Evolutionary conservation across 2,329 filamentous ascomycete species (phyloP).

Genomic region (Chrysoporthe deuterocubensis): DNA sequence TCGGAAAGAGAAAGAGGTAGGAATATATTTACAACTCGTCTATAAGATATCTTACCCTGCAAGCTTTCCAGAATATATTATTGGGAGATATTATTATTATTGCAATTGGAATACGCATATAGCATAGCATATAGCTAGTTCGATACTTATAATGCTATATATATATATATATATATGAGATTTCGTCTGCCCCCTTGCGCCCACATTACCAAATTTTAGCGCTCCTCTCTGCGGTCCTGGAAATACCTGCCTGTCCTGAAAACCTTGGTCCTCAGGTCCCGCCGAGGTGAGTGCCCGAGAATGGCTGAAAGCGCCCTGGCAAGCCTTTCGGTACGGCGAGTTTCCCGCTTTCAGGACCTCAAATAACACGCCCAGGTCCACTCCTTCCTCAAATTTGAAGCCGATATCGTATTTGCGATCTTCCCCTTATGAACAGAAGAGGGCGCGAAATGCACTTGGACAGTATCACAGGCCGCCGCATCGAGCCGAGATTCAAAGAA

Average conservation of each 20-base stretch:
- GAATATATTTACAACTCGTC: too few relatives aligned
- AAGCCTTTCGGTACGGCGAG: conserved; percentile 42
- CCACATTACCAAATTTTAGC: not conserved
- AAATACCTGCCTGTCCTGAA: not conserved
- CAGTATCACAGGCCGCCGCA: not conserved
- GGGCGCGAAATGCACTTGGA: not conserved
- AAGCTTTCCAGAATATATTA: too few relatives aligned
- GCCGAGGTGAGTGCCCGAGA: conserved; percentile 29
- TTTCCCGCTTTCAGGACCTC: not conserved
- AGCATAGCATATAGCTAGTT: too few relatives aligned
- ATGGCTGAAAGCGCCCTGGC: conserved; percentile 48
- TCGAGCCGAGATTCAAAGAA: too few relatives aligned
- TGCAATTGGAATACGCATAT: too few relatives aligned
- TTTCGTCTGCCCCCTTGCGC: not conserved
- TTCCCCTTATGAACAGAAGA: not conserved
- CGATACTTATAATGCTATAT: too few relatives aligned
- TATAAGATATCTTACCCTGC: too few relatives aligned
- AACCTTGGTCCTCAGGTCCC: not conserved
- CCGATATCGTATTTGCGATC: not conserved
- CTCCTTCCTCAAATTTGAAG: not conserved
- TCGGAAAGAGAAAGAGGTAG: too few relatives aligned
- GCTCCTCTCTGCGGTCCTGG: not conserved
- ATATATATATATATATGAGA: too few relatives aligned
- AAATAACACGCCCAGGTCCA: not conserved
- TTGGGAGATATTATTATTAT: too few relatives aligned